Evolutionary conservation across 495 filamentous ascomycete genomes (phyloP).

Genomic region (Glutinoglossum americanum): DNA sequence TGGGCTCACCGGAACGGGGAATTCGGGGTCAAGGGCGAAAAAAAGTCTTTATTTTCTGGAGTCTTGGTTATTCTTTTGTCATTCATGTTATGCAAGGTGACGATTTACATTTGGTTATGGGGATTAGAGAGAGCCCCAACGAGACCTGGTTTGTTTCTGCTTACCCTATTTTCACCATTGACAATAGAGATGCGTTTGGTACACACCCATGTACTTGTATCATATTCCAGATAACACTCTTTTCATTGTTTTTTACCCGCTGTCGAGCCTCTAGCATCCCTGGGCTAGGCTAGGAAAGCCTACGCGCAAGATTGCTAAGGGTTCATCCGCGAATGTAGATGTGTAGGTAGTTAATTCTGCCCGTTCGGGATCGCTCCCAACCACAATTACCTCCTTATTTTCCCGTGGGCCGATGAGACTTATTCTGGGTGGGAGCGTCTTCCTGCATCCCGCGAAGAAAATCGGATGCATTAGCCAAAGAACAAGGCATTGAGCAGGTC

Average conservation of each 20-base stretch:
- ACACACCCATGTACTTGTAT: conserved; percentile 1
- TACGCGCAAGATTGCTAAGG: neutral
- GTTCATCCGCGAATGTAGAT: neutral
- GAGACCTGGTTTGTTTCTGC: neutral
- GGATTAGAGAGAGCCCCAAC: neutral
- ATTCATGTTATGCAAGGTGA: neutral
- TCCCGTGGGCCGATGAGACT: neutral
- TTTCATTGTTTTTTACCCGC: neutral
- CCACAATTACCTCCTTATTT: neutral
- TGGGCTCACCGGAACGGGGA: neutral
- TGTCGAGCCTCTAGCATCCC: neutral
- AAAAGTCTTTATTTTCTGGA: neutral
- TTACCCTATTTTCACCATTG: neutral
- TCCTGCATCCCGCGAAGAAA: neutral
- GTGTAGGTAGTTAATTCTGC: conserved; percentile 1
- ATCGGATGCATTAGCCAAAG: too few species aligned
- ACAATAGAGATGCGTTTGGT: neutral
- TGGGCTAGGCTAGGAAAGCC: neutral
- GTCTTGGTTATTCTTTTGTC: neutral
- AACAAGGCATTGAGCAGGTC: too few species aligned
- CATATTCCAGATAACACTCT: neutral
- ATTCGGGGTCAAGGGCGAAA: neutral
- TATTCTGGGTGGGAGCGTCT: neutral
- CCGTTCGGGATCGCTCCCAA: neutral
- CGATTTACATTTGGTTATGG: neutral